phyloP scores from a whole-genome alignment of 2,329 filamentous ascomycete genomes.

The Eutypa lata region DNA sequence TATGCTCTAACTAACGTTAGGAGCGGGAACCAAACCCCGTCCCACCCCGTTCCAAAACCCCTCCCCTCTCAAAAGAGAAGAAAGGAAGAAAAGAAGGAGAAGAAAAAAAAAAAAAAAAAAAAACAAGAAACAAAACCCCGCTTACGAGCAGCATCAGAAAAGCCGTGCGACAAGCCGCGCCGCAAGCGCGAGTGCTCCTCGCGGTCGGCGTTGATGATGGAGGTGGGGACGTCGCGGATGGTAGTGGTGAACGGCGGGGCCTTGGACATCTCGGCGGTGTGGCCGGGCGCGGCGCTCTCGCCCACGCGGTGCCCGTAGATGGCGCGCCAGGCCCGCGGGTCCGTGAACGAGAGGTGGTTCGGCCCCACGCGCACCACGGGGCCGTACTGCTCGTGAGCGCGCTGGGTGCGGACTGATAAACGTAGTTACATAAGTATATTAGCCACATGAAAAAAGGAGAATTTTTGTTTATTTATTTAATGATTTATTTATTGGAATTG shows the following conservation, averaged over 20 bases:
- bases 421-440: neutral
- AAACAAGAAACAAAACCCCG: no score
- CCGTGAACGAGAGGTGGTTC: slow-evolving; percentile 28
- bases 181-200: slow-evolving; percentile 26
- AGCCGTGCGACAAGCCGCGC: slow-evolving; percentile 28
- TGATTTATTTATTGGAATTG: no score
- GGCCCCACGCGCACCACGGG: slow-evolving; percentile 21
- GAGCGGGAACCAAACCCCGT: no score
- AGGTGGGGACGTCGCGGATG: slow-evolving; percentile 16
- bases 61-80: no score
- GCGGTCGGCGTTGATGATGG: slow-evolving; percentile 26
- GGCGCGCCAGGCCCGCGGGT: slow-evolving; percentile 28
- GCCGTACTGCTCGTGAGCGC: slow-evolving; percentile 21
- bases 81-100: no score
- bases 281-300: slow-evolving; percentile 1
- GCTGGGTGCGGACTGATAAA: slow-evolving; percentile 13
- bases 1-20: no score
- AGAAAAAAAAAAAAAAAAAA: no score
- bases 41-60: no score
- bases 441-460: neutral
- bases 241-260: slow-evolving; percentile 9
- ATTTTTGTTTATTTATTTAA: no score
- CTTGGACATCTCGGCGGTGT: slow-evolving; percentile 21
- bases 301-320: slow-evolving; percentile 31
- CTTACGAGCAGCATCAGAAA: slow-evolving; percentile 24